Evolutionary conservation across 441 rosid genomes (phyloP).

Genomic region (Erodium chrysanthum): DNA sequence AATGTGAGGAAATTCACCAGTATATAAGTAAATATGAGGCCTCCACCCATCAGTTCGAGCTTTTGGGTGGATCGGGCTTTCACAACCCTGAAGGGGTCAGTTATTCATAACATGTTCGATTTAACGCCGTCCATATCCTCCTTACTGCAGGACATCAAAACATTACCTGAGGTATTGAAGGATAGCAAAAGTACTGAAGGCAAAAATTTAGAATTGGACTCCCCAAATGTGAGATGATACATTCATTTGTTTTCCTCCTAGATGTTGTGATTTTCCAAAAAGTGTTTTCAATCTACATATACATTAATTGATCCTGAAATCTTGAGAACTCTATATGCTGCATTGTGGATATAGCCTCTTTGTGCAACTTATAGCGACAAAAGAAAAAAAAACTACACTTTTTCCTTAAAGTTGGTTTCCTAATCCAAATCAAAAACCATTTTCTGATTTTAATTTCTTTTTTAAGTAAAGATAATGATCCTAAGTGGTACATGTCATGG

Average conservation of each 20-base stretch:
- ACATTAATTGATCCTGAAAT: not conserved
- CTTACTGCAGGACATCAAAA: slow-evolving; percentile 20
- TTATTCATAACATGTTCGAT: not conserved
- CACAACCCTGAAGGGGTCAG: not conserved
- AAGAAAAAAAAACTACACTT: not conserved
- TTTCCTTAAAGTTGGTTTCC: slow-evolving; percentile 1
- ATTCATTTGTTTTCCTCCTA: slow-evolving; percentile 1
- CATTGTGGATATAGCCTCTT: slow-evolving; percentile 4
- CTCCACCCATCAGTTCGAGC: too few species aligned
- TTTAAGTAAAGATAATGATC: not conserved
- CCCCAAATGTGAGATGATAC: slow-evolving; percentile 8
- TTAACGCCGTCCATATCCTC: slow-evolving; percentile 4
- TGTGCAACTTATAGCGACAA: not conserved
- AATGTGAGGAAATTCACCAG: too few species aligned
- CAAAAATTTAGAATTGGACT: slow-evolving; percentile 5
- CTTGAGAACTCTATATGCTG: not conserved
- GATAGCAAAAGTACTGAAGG: slow-evolving; percentile 6
- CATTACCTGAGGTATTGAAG: slow-evolving; percentile 16
- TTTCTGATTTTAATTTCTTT: not conserved
- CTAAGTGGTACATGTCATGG: not conserved
- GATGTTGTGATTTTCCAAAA: not conserved
- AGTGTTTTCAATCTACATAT: not conserved
- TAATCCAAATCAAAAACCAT: not conserved
- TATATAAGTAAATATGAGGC: too few species aligned
- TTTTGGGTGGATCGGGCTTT: too few species aligned